phyloP scores from a whole-genome alignment of 371 early-diverging fungal genomes.

The Apophysomyces ossiformis region DNA sequence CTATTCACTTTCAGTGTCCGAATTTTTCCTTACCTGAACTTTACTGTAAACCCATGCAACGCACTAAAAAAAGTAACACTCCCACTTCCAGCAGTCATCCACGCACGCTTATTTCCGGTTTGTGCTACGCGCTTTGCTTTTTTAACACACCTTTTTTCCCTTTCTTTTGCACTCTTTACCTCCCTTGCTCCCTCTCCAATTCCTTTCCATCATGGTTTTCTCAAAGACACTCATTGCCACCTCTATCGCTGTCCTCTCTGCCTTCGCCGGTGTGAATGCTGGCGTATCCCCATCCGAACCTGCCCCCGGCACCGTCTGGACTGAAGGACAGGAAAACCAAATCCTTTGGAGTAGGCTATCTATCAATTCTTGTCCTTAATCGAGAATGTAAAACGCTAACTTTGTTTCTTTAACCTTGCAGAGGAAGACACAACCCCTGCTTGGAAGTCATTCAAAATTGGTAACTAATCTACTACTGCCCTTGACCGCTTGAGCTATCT shows the following conservation, averaged over 20 bases:
- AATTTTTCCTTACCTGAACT: constrained; percentile 8
- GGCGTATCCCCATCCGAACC: constrained; percentile 35
- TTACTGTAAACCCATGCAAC: constrained; percentile 1
- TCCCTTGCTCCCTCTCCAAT: constrained; percentile 10
- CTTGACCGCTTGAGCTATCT: no score
- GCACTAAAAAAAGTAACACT: constrained; percentile 4
- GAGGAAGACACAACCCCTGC: constrained; percentile 24
- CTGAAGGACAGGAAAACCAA: constrained; percentile 28
- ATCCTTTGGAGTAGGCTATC: constrained; percentile 30
- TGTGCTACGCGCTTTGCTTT: constrained; percentile 11
- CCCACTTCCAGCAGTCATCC: constrained; percentile 8
- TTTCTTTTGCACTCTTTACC: constrained; percentile 1
- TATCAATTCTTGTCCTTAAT: not conserved
- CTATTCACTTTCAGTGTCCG: constrained; percentile 6
- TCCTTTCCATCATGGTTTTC: constrained; percentile 8
- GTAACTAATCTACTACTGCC: constrained; percentile 20
- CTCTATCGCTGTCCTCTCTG: constrained; percentile 11
- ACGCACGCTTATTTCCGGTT: constrained; percentile 5
- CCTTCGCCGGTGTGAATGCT: constrained; percentile 21
- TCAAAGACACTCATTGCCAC: constrained; percentile 4
- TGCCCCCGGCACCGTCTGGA: constrained; percentile 38
- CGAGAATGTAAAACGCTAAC: not conserved
- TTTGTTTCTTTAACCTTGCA: constrained; percentile 11
- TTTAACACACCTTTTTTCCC: constrained; percentile 5
- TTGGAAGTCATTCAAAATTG: constrained; percentile 42